Conservation (phyloP, 345 rosid genomes). For the Barbarea vulgaris region DNA sequence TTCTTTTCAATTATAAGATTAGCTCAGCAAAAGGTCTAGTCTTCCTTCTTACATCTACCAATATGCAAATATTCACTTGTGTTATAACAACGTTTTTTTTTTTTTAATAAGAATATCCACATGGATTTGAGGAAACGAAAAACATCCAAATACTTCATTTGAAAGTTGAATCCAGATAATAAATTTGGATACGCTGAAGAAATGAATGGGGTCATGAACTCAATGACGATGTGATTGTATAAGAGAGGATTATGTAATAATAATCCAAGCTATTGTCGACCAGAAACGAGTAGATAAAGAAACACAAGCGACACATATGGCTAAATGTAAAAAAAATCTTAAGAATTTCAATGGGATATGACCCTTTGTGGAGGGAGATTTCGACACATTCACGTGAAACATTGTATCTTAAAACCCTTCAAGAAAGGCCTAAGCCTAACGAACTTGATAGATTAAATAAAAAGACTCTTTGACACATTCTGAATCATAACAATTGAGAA, state of each 20-base stretch:
- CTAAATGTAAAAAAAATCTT: neutral
- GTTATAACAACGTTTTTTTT: neutral
- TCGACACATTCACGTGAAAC: constrained; percentile 40
- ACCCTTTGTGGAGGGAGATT: constrained; percentile 24
- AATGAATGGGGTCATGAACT: neutral
- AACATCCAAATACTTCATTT: neutral
- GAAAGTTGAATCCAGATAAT: neutral
- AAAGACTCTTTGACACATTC: constrained; percentile 15
- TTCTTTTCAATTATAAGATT: neutral
- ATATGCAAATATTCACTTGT: neutral
- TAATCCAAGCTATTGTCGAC: neutral
- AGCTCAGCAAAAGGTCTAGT: neutral
- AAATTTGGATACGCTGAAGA: neutral
- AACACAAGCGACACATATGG: neutral
- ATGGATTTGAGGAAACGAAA: neutral
- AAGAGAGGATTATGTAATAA: neutral
- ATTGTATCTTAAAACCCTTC: constrained; percentile 25
- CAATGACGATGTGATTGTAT: neutral
- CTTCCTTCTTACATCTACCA: neutral
- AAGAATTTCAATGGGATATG: neutral
- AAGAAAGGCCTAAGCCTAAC: constrained; percentile 17
- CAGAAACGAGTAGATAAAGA: neutral
- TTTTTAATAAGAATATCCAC: neutral
- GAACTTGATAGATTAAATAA: constrained; percentile 5
- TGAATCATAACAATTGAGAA: constrained; percentile 23